Conservation (phyloP, 2,329 filamentous ascomycete genomes). For the Alternaria rosae region DNA sequence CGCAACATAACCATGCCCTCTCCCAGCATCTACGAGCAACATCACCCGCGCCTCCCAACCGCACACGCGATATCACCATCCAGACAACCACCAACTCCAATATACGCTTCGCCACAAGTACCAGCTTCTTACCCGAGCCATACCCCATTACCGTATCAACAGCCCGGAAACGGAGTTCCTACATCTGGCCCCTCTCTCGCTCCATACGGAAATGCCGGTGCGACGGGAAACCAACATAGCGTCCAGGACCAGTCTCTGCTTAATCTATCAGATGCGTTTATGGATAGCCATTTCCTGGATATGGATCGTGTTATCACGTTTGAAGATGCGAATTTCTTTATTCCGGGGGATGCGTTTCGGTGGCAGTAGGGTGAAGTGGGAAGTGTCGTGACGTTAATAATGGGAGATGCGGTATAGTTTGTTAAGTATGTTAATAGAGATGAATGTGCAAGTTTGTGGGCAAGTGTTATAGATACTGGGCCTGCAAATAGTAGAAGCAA, state of each 20-base stretch:
- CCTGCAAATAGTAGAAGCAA: neutral
- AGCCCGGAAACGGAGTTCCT: neutral
- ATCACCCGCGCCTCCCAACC: neutral
- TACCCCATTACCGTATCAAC: constrained; percentile 9
- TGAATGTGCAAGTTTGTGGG: neutral
- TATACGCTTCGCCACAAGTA: constrained; percentile 6
- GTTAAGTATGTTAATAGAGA: neutral
- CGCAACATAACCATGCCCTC: constrained; percentile 5
- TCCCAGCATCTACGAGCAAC: constrained; percentile 10
- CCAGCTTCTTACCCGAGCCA: neutral
- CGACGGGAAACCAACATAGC: constrained; percentile 20
- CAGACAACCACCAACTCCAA: neutral
- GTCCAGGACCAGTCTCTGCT: constrained; percentile 41
- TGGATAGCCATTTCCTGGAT: constrained; percentile 43
- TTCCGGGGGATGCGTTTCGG: constrained; percentile 39
- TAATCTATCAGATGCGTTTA: constrained; percentile 41
- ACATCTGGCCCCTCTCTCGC: constrained; percentile 2
- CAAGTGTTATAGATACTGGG: neutral
- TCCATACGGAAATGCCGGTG: neutral
- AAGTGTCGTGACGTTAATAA: neutral
- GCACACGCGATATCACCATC: constrained; percentile 1
- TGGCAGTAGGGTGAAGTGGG: constrained; percentile 26
- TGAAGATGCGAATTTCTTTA: constrained; percentile 44
- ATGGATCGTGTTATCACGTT: constrained; percentile 48
- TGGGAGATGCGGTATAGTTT: neutral